Evolutionary conservation across 768 basidiomycete species (phyloP).

Genomic region (Calocera viscosa): DNA sequence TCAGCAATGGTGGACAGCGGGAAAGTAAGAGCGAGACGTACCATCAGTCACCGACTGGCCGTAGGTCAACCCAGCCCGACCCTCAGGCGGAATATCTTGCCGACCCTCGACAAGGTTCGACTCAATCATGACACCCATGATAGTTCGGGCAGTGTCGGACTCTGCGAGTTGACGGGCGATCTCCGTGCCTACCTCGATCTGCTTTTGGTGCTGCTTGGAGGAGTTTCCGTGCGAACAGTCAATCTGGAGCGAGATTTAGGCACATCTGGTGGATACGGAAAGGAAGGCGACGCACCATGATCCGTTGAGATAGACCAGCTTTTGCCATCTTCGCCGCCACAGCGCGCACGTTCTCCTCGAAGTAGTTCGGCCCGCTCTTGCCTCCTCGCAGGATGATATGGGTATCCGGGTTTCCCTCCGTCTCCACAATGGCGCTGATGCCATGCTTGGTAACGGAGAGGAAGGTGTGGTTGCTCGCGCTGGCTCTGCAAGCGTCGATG

Average conservation of each 20-base stretch:
- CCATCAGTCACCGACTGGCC: conserved; percentile 77
- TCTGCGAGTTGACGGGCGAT: conserved; percentile 69
- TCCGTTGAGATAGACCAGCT: conserved; percentile 59
- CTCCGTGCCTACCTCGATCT: conserved; percentile 78
- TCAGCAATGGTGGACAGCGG: neutral
- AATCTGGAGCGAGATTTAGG: conserved; percentile 40
- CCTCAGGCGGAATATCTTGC: conserved; percentile 66
- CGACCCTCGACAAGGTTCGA: conserved; percentile 75
- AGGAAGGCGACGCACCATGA: conserved; percentile 54
- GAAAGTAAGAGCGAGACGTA: conserved; percentile 11
- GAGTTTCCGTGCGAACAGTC: conserved; percentile 97
- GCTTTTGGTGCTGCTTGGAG: conserved; percentile 78
- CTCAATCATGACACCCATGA: conserved; percentile 94
- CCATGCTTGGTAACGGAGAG: conserved; percentile 96
- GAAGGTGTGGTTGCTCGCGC: conserved; percentile 85
- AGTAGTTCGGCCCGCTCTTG: conserved; percentile 78
- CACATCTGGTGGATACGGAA: conserved; percentile 8
- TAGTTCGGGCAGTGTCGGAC: conserved; percentile 53
- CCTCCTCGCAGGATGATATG: conserved; percentile 94
- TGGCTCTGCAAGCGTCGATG: conserved; percentile 89
- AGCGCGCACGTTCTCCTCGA: conserved; percentile 63
- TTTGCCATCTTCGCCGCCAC: conserved; percentile 64
- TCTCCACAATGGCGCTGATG: conserved; percentile 87
- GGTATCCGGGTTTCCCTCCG: conserved; percentile 83
- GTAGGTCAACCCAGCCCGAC: conserved; percentile 60